Evolutionary conservation across 305 asterid species (phyloP), one percentile per base, ranked within the genome.

Genomic region (Solanum hybrid): DNA sequence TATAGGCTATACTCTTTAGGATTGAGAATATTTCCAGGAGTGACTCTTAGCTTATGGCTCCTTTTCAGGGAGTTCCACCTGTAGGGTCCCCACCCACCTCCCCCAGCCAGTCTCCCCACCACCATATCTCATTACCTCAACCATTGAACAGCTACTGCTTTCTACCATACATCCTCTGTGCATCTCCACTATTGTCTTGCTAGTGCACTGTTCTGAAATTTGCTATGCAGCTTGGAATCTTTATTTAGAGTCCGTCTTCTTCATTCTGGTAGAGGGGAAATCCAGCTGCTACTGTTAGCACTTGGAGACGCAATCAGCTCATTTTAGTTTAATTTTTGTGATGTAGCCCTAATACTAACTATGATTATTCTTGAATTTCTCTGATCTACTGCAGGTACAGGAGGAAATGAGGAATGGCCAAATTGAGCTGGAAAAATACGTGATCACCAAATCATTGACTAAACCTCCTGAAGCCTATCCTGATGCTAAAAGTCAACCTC

Each of bases 381-480:
- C 31, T 31, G 41, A 20, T 85, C 77, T 70, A 90, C 79, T 93
- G 90, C 95, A 98, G 99, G 98, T 94, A 90, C 99, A 95, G 91
- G 98, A 95, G 91, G 97, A 97, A 89, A 94, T 97, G 98, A 96
- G 99, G 94, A 95, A 90, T 86, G 99, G 99, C 31, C 97, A 96
- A 93, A 91, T 97, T 89, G 95, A 95, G 4, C 94, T 98, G 91
- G 98, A 98, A 87, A 98, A 98, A 92, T 98, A 96, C 91, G 93
- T 98, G 87, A 97, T 98, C 90, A 96, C 98, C 39, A 98, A 98
- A 94, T 92, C 98, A 26, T 93, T 98, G 88, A 98, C 99, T 32
- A 98, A 95, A 94, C 95, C 98, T 89, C 99, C 99, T 85, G 99
- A 98, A 94, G 96, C 98, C 90, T 98, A 98, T 89, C 98, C 98